Conservation (phyloP, 306 rosid genomes). For the Cyclanthera cordifolia region DNA sequence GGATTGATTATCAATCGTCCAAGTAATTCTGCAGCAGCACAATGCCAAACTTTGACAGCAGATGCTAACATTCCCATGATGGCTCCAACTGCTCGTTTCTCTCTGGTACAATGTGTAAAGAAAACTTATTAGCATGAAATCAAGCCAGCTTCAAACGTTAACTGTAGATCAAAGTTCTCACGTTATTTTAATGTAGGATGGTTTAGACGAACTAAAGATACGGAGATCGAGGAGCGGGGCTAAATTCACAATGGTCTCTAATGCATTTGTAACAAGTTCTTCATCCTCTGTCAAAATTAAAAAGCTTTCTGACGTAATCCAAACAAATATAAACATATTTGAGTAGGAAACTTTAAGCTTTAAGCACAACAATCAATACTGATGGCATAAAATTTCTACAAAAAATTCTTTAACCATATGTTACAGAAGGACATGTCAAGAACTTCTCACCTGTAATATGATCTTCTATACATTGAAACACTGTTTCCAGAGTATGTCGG, state of each 20-base stretch:
- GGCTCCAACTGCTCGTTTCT: slow-evolving; percentile 79
- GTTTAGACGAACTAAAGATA: slow-evolving; percentile 77
- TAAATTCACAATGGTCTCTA: slow-evolving; percentile 92
- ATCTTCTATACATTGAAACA: slow-evolving; percentile 84
- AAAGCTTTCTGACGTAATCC: slow-evolving; percentile 13
- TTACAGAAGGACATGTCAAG: neutral
- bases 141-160: neutral
- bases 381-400: neutral
- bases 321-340: slow-evolving; percentile 3
- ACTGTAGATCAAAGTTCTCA: slow-evolving; percentile 29
- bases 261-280: slow-evolving; percentile 93
- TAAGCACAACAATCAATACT: neutral
- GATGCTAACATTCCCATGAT: slow-evolving; percentile 89
- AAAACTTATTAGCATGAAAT: slow-evolving; percentile 18
- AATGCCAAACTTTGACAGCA: slow-evolving; percentile 82
- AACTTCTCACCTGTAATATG: slow-evolving; percentile 43
- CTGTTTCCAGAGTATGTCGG: slow-evolving; percentile 87
- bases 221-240: slow-evolving; percentile 89
- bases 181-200: slow-evolving; percentile 92
- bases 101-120: slow-evolving; percentile 33
- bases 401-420: neutral
- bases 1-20: slow-evolving; percentile 95
- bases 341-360: neutral
- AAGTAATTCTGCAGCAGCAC: slow-evolving; percentile 86
- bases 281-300: slow-evolving; percentile 67